Evolutionary conservation across 441 rosid species (phyloP), one percentile per base, ranked within the genome.

Genomic region (Kokia cookei): DNA sequence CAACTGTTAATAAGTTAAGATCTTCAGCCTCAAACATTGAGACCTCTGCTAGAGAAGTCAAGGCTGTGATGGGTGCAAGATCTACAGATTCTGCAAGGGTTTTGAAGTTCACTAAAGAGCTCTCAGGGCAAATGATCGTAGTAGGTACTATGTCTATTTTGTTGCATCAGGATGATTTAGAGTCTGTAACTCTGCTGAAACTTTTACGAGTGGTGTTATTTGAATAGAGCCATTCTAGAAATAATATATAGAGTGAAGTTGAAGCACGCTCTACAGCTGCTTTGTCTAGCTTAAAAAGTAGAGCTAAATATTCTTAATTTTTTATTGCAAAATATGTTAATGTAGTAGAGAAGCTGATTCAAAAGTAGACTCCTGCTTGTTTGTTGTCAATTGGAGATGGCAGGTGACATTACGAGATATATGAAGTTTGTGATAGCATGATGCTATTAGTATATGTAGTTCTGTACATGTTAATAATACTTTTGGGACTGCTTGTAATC

Each of bases 31-130:
- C 89, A 4, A 84, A 84, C 75, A 58, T 79, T 37, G 96, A 89
- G 71, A 84, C 53, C 71, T 47, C 69, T 54, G 69, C 85, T 12
- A 86, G 82, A 77, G 91, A 92, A 76, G 81, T 73, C n/a, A 93
- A 90, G 76, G 13, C 83, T 5, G 70, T 81, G 48, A 78, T 92
- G 35, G 98, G 97, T 72, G 85, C 92, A 61, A 85, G 98, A 87
- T 88, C 98, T 70, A 89, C 93, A 3, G 98, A 96, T 82, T 87
- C 92, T 40, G 92, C 97, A 19, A 91, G 98, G 82, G 83, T 96
- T 78, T 77, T 81, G 82, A 96, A 92, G 86, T 91, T 96, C 90
- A 93, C 82, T 0, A 92, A 86, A 83, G 90, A 86, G 71, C 91
- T 96, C 57, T 90, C 97, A 1, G 90, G 81, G 72, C 81, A 97